Evolutionary conservation across 371 early-diverging fungal genomes (phyloP).

Genomic region (Mucor velutinosus): DNA sequence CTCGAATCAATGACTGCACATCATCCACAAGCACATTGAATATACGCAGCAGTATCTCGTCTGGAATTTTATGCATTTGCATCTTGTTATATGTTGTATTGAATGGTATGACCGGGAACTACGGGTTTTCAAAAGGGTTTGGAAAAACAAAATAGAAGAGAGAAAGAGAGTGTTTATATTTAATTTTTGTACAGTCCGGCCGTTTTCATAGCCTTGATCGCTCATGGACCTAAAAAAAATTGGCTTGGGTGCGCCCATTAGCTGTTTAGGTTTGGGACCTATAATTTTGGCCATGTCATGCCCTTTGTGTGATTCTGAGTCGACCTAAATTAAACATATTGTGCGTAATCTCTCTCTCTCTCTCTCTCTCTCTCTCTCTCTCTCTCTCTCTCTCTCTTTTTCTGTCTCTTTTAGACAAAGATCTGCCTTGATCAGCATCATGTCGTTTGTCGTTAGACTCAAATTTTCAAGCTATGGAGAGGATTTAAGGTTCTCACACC

Average conservation of each 20-base stretch:
- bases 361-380: no score
- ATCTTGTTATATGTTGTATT: background rate
- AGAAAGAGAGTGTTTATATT: background rate
- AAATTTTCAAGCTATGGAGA: background rate
- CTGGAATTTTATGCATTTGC: conserved; percentile 33
- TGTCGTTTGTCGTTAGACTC: background rate
- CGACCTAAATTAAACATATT: background rate
- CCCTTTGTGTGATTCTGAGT: no score
- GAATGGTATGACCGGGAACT: conserved; percentile 4
- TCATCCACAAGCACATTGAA: conserved; percentile 13
- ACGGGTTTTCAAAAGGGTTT: conserved; percentile 1
- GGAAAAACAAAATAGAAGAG: background rate
- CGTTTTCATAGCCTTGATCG: background rate
- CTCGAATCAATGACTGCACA: background rate
- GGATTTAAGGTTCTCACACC: no score
- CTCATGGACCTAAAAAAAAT: no score
- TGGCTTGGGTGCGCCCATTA: no score
- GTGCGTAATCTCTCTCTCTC: background rate
- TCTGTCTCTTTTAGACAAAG: no score
- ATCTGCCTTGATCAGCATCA: no score
- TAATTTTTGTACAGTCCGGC: background rate
- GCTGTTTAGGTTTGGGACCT: background rate
- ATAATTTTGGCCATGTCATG: background rate
- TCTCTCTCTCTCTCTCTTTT: no score
- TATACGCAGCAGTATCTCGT: conserved; percentile 27